Evolutionary conservation across 768 basidiomycete genomes (phyloP).

Genomic region (Hemileccinum rubropunctum): DNA sequence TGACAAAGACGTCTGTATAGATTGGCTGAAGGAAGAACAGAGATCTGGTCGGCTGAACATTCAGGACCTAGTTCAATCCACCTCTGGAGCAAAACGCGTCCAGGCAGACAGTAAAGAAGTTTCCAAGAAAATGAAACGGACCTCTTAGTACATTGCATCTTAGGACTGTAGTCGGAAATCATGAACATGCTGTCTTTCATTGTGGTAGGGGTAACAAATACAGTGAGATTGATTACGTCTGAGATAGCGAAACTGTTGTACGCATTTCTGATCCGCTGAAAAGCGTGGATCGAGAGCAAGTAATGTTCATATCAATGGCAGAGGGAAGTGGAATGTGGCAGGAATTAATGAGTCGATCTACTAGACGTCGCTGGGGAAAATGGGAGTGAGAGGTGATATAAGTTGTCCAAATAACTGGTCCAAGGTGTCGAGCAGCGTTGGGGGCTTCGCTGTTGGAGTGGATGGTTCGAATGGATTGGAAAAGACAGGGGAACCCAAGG

Average conservation of each 20-base stretch:
- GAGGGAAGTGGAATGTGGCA: not conserved
- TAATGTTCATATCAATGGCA: not conserved
- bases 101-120: conserved; percentile 16
- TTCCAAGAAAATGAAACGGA: conserved; percentile 33
- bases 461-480: conserved; percentile 28
- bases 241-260: conserved; percentile 2
- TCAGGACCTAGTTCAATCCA: conserved; percentile 23
- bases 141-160: not conserved
- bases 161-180: not conserved
- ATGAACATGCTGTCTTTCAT: conserved; percentile 4
- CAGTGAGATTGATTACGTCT: conserved; percentile 14
- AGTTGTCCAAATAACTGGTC: conserved; percentile 33
- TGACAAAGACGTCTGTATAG: conserved; percentile 61
- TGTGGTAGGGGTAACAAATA: conserved; percentile 19
- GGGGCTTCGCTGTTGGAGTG: not conserved
- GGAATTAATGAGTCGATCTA: conserved; percentile 5
- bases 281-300: not conserved
- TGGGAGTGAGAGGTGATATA: conserved; percentile 22
- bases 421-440: conserved; percentile 19
- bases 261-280: conserved; percentile 2
- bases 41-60: conserved; percentile 43
- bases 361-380: conserved; percentile 10
- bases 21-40: conserved; percentile 65
- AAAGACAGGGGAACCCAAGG: conserved; percentile 30
- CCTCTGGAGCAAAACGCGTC: conserved; percentile 25